Conservation (phyloP, 208 protist species). For the Angomonas ambiguus region DNA sequence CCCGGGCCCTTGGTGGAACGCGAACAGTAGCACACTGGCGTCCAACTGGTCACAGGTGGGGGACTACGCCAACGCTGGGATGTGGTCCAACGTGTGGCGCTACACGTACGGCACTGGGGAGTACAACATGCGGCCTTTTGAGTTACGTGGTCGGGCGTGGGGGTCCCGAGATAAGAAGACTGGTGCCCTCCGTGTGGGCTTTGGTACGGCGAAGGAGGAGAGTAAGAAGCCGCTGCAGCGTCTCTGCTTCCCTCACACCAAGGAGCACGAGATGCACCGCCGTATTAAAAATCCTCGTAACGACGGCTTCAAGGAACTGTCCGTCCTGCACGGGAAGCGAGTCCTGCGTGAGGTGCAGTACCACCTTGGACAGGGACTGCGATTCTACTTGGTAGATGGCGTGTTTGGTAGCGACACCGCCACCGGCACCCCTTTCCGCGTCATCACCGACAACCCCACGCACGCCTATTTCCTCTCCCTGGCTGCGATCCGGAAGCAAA, state of each 20-base stretch:
- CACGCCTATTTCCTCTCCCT: slow-evolving; percentile 83
- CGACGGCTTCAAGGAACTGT: slow-evolving; percentile 50
- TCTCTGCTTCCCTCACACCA: slow-evolving; percentile 75
- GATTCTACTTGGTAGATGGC: slow-evolving; percentile 86
- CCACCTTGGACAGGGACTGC: slow-evolving; percentile 84
- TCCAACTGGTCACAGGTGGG: slow-evolving; percentile 88
- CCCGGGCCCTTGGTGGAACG: slow-evolving; percentile 85
- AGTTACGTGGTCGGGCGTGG: slow-evolving; percentile 71
- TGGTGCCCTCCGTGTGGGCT: slow-evolving; percentile 53
- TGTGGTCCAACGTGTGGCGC: slow-evolving; percentile 88
- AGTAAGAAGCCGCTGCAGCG: slow-evolving; percentile 24
- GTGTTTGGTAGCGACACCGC: slow-evolving; percentile 74
- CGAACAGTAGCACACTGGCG: slow-evolving; percentile 77
- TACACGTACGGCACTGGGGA: slow-evolving; percentile 86
- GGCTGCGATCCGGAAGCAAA: slow-evolving; percentile 76
- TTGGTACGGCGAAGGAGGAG: slow-evolving; percentile 22
- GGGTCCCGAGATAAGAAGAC: slow-evolving; percentile 50
- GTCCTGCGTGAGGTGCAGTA: slow-evolving; percentile 84
- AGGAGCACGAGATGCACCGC: slow-evolving; percentile 78
- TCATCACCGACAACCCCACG: slow-evolving; percentile 88
- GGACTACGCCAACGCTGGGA: slow-evolving; percentile 82
- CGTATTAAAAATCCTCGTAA: slow-evolving; percentile 70
- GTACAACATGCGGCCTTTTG: slow-evolving; percentile 84
- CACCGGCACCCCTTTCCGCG: slow-evolving; percentile 78
- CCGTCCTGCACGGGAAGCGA: slow-evolving; percentile 77